These are phyloP conservation scores for Circinella minor DNA, from an alignment of 371 early-diverging fungal genomes.

Conservation along the genomic window DNA sequence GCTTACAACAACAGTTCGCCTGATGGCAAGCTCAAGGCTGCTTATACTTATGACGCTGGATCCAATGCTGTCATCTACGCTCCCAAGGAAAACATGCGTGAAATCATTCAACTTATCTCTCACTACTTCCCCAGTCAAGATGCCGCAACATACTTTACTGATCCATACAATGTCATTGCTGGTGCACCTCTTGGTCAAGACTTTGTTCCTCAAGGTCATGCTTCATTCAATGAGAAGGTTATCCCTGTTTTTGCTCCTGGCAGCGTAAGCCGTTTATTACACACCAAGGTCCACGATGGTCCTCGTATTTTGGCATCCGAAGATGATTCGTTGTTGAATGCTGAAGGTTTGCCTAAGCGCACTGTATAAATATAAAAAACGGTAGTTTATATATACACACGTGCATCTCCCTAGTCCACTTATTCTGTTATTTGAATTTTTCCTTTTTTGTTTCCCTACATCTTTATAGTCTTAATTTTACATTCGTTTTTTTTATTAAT, in stretches of 20 bases:
- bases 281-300: constrained; percentile 91
- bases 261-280: constrained; percentile 85
- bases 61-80: constrained; percentile 98
- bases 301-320: constrained; percentile 75
- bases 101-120: constrained; percentile 82
- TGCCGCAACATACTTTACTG: constrained; percentile 59
- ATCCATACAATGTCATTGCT: constrained; percentile 61
- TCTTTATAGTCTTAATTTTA: no score
- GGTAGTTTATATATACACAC: no score
- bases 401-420: no score
- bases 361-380: constrained; percentile 24
- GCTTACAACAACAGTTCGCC: constrained; percentile 80
- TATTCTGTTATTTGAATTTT: no score
- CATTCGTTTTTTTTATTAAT: no score
- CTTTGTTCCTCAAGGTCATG: constrained; percentile 49
- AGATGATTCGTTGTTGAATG: constrained; percentile 68
- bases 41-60: constrained; percentile 97
- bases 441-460: no score
- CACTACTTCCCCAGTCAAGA: constrained; percentile 80
- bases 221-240: constrained; percentile 57
- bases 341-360: constrained; percentile 59
- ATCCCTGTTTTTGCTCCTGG: constrained; percentile 72
- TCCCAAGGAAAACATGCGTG: constrained; percentile 76
- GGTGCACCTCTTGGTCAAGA: constrained; percentile 37
- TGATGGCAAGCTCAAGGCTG: constrained; percentile 69